Conservation (phyloP, 1,139 yeast species). For the Pichia sp. region DNA sequence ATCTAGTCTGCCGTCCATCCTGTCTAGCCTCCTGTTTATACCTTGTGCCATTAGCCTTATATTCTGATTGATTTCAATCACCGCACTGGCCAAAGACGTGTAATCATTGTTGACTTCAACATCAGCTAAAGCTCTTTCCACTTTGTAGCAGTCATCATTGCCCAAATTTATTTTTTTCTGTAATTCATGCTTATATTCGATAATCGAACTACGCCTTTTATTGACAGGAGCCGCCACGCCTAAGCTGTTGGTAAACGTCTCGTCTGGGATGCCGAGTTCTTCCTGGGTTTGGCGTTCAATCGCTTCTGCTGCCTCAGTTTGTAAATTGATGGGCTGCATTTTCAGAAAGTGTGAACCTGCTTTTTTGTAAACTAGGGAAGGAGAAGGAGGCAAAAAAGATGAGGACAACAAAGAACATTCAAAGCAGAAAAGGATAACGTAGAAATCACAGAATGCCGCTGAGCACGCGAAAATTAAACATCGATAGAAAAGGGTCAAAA, state of each 20-base stretch:
- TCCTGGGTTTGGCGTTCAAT: neutral
- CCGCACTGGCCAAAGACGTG: neutral
- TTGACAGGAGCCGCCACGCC: conserved; percentile 1
- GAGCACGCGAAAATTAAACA: too few relatives aligned
- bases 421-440: too few relatives aligned
- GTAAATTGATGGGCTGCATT: neutral
- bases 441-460: too few relatives aligned
- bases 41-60: neutral
- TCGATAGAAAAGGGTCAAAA: too few relatives aligned
- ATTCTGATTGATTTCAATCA: neutral
- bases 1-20: neutral
- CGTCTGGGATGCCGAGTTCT: neutral
- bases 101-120: neutral
- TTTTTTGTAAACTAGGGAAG: neutral
- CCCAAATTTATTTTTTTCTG: neutral
- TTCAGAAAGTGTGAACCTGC: neutral
- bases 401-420: too few relatives aligned
- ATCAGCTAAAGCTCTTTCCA: neutral
- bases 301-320: neutral
- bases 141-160: neutral
- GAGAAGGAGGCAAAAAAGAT: neutral
- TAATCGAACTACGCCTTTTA: neutral
- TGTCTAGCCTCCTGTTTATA: neutral
- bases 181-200: neutral
- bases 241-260: neutral